These are phyloP conservation scores for Strobilomyces confusus DNA, from an alignment of 768 basidiomycete genomes.

Conservation along the genomic window DNA sequence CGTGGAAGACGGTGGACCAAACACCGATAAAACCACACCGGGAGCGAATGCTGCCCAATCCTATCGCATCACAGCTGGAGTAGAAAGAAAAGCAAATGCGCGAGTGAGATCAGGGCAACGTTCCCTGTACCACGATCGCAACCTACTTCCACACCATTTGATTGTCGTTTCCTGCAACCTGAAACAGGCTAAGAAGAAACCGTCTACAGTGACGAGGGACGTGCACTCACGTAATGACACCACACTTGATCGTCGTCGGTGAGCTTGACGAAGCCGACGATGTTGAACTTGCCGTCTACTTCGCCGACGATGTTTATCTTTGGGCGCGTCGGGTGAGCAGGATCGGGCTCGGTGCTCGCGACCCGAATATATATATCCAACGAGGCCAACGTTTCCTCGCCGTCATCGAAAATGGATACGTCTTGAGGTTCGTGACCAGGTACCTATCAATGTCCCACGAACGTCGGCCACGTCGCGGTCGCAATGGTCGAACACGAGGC, in stretches of 20 bases:
- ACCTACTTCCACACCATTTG: slow-evolving; percentile 56
- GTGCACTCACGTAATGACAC: slow-evolving; percentile 57
- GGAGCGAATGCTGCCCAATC: slow-evolving; percentile 58
- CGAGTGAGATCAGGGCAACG: not conserved
- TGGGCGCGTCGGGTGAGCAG: slow-evolving; percentile 47
- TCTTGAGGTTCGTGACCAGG: slow-evolving; percentile 36
- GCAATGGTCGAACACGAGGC: not conserved
- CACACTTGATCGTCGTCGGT: slow-evolving; percentile 54
- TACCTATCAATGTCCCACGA: slow-evolving; percentile 16
- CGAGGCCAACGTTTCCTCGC: slow-evolving; percentile 49
- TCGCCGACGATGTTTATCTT: slow-evolving; percentile 52
- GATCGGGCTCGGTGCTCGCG: slow-evolving; percentile 39
- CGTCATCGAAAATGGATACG: slow-evolving; percentile 45
- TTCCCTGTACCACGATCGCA: not conserved
- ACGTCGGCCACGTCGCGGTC: not conserved
- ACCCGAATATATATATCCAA: slow-evolving; percentile 46
- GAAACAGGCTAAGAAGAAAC: slow-evolving; percentile 4
- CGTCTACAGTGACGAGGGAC: not conserved
- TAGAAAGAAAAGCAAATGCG: slow-evolving; percentile 12
- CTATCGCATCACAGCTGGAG: slow-evolving; percentile 55
- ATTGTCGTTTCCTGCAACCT: slow-evolving; percentile 51
- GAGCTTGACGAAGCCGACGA: slow-evolving; percentile 53
- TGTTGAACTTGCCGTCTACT: slow-evolving; percentile 44
- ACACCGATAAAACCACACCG: slow-evolving; percentile 53
- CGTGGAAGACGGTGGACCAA: slow-evolving; percentile 49